phyloP scores from a whole-genome alignment of 768 basidiomycete genomes.

The Calocybe cyanea region DNA sequence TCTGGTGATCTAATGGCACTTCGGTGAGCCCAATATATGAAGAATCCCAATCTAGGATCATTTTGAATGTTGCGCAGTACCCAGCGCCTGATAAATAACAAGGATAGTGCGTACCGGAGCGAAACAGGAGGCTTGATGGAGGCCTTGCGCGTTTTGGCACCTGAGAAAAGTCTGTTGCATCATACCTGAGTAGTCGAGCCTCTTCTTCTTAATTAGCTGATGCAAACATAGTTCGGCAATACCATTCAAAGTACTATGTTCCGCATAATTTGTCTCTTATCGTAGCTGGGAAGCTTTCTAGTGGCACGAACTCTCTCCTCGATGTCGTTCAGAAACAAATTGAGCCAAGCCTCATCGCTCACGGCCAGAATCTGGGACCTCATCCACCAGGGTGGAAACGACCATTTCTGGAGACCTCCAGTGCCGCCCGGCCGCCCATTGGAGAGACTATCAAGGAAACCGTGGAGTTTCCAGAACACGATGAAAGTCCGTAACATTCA shows the following conservation, averaged over 20 bases:
- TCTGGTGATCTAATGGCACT: slow-evolving; percentile 88
- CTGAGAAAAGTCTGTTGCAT: slow-evolving; percentile 73
- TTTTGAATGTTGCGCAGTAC: neutral
- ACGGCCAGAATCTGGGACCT: slow-evolving; percentile 67
- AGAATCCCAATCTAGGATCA: neutral
- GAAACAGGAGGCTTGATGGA: slow-evolving; percentile 98
- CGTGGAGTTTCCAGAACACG: slow-evolving; percentile 94
- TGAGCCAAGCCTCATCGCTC: slow-evolving; percentile 76
- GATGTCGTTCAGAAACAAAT: slow-evolving; percentile 78
- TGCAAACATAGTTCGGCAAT: slow-evolving; percentile 66
- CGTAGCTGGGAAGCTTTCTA: slow-evolving; percentile 82
- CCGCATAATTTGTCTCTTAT: slow-evolving; percentile 92
- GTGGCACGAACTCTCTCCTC: slow-evolving; percentile 71
- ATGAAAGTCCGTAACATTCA: slow-evolving; percentile 70
- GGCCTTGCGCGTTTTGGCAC: slow-evolving; percentile 76
- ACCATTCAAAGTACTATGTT: slow-evolving; percentile 86
- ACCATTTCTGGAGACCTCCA: slow-evolving; percentile 88
- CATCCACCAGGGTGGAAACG: slow-evolving; percentile 85
- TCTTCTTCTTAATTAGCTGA: slow-evolving; percentile 6
- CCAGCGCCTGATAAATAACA: slow-evolving; percentile 78
- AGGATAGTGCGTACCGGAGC: slow-evolving; percentile 85
- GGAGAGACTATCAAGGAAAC: slow-evolving; percentile 49
- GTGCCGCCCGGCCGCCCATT: slow-evolving; percentile 56
- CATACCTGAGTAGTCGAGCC: neutral
- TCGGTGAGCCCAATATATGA: slow-evolving; percentile 43